These are phyloP conservation scores for Discostella stelligeroides DNA, from an alignment of 108 stramenopile species.

Conservation along the genomic window DNA sequence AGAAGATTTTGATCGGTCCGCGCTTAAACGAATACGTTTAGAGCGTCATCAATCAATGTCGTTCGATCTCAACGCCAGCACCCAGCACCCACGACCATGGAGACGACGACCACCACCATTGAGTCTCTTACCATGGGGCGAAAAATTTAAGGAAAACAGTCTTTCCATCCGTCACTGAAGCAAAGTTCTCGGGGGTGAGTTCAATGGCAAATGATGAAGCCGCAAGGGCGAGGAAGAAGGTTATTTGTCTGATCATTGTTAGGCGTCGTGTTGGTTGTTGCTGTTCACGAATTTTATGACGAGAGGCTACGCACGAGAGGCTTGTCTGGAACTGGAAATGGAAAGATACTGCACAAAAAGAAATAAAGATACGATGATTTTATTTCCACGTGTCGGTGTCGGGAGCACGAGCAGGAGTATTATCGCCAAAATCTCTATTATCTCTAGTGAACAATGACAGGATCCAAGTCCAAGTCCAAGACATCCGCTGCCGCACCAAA, in stretches of 20 bases:
- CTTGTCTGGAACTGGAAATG: not conserved
- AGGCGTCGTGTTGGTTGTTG: too few relatives aligned
- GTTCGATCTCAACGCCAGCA: too few relatives aligned
- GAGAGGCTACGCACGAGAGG: too few relatives aligned
- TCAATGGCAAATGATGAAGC: constrained; percentile 49
- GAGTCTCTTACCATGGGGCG: constrained; percentile 64
- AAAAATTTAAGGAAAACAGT: constrained; percentile 85
- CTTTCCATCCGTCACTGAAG: constrained; percentile 66
- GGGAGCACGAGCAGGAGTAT: too few relatives aligned
- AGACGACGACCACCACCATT: too few relatives aligned
- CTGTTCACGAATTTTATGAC: too few relatives aligned
- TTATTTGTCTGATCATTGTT: constrained; percentile 41
- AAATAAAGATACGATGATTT: too few relatives aligned
- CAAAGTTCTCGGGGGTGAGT: constrained; percentile 71
- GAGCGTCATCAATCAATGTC: not conserved
- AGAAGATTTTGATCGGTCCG: too few relatives aligned
- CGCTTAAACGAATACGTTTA: too few relatives aligned
- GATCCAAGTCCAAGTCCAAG: constrained; percentile 3
- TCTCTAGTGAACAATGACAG: not conserved
- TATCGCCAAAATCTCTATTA: too few relatives aligned
- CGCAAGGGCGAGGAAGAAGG: constrained; percentile 36
- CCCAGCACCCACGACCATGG: not conserved
- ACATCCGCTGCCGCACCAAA: constrained; percentile 26
- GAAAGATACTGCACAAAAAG: not conserved
- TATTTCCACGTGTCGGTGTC: too few relatives aligned